These are phyloP conservation scores for Acer yangbiense DNA, from an alignment of 345 rosid species.

Conservation along the genomic window DNA sequence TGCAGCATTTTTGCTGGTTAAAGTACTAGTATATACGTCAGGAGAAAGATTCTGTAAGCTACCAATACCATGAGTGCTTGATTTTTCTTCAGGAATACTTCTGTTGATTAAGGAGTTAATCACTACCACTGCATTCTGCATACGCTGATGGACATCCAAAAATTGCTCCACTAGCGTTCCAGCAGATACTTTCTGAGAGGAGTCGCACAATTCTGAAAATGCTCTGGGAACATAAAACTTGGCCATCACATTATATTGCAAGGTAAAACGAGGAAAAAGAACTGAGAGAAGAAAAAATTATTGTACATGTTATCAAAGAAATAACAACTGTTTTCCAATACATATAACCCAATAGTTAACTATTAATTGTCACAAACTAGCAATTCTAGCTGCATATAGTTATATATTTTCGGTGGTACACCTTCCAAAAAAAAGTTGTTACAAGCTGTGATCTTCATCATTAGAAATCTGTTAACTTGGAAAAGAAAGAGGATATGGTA, in stretches of 20 bases:
- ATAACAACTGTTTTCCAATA: background rate
- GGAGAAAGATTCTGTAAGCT: conserved; percentile 2
- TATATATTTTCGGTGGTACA: background rate
- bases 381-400: background rate
- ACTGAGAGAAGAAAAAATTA: background rate
- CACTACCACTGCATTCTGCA: conserved; percentile 29
- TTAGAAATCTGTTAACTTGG: background rate
- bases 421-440: background rate
- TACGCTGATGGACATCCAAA: conserved; percentile 41
- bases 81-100: conserved; percentile 22
- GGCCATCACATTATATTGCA: background rate
- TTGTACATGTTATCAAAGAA: background rate
- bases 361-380: background rate
- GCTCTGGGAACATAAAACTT: conserved; percentile 25
- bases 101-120: conserved; percentile 30
- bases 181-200: conserved; percentile 31
- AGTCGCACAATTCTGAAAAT: conserved; percentile 40
- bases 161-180: conserved; percentile 38
- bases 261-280: background rate
- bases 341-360: background rate
- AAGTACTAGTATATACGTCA: conserved; percentile 14
- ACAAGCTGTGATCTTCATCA: background rate
- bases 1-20: conserved; percentile 28
- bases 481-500: background rate
- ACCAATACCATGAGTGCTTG: conserved; percentile 12